Evolutionary conservation across 2,329 filamentous ascomycete genomes (phyloP).

Genomic region (Colletotrichum agaves): DNA sequence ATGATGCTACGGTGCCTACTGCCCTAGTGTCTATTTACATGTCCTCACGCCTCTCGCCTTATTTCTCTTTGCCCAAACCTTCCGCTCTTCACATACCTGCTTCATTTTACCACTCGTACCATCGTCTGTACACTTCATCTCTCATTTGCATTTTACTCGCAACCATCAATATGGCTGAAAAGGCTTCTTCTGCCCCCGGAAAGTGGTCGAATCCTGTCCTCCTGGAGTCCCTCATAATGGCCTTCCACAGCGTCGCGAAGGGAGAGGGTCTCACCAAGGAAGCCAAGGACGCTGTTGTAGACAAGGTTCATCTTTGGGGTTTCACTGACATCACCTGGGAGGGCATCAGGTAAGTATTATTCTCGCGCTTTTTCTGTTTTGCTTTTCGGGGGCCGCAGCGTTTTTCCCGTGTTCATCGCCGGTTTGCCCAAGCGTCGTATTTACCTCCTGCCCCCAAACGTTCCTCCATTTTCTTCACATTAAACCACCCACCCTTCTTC

Average conservation of each 20-base stretch:
- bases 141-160: background rate
- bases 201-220: constrained; percentile 49
- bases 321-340: constrained; percentile 54
- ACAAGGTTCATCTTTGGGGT: constrained; percentile 47
- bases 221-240: constrained; percentile 48
- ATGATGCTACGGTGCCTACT: background rate
- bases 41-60: background rate
- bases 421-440: too few species aligned
- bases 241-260: constrained; percentile 46
- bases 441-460: too few species aligned
- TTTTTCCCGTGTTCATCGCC: background rate
- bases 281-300: constrained; percentile 46
- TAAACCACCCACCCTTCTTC: too few species aligned
- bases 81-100: background rate
- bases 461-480: too few species aligned
- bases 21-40: background rate
- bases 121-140: background rate
- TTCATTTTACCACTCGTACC: background rate
- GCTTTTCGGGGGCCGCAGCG: background rate
- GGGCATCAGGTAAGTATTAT: constrained; percentile 53
- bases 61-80: background rate
- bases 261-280: constrained; percentile 42
- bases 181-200: background rate
- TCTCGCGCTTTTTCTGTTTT: background rate
- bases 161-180: constrained; percentile 28